phyloP scores from a whole-genome alignment of 1,139 yeast species.

The Hemisphaericaspora subhashii region DNA sequence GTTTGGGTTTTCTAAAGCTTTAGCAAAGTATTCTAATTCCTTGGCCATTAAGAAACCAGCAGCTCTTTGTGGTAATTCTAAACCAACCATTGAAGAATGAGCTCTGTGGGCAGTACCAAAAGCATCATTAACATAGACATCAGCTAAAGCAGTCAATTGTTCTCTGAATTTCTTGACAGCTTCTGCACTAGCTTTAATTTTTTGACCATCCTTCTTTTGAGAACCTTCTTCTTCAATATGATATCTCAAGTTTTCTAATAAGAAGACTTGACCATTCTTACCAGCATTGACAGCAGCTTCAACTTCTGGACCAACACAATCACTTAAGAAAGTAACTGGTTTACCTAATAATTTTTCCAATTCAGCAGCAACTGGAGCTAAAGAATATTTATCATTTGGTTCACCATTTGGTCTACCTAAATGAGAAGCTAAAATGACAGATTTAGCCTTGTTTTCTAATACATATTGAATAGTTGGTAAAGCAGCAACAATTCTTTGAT shows the following conservation, averaged over 20 bases:
- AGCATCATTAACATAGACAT: slow-evolving; percentile 95
- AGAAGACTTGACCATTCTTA: slow-evolving; percentile 68
- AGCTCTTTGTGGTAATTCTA: slow-evolving; percentile 90
- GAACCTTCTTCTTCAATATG: slow-evolving; percentile 96
- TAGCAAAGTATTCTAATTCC: slow-evolving; percentile 94
- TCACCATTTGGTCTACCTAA: slow-evolving; percentile 98
- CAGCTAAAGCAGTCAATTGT: slow-evolving; percentile 85
- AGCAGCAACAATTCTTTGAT: slow-evolving; percentile 98
- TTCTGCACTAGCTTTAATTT: slow-evolving; percentile 84
- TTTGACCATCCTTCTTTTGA: slow-evolving; percentile 71
- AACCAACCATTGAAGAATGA: slow-evolving; percentile 97
- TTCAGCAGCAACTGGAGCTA: slow-evolving; percentile 89
- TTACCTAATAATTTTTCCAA: slow-evolving; percentile 67
- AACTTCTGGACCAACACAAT: slow-evolving; percentile 87
- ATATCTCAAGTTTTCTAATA: slow-evolving; percentile 94
- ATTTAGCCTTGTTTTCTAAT: slow-evolving; percentile 84
- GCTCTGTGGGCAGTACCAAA: slow-evolving; percentile 99
- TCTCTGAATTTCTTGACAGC: slow-evolving; percentile 83
- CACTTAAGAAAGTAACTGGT: slow-evolving; percentile 75
- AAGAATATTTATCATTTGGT: slow-evolving; percentile 75
- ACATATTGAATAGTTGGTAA: slow-evolving; percentile 95
- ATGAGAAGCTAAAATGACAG: slow-evolving; percentile 88
- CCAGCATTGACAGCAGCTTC: slow-evolving; percentile 73
- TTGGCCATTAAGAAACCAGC: slow-evolving; percentile 97
- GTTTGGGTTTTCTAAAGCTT: slow-evolving; percentile 94